A percentile compares a stretch with the other conserved stretches of the same genome.
These are phyloP conservation scores for Boechera stricta DNA, from an alignment of 345 rosid species.

Conservation along the genomic window DNA sequence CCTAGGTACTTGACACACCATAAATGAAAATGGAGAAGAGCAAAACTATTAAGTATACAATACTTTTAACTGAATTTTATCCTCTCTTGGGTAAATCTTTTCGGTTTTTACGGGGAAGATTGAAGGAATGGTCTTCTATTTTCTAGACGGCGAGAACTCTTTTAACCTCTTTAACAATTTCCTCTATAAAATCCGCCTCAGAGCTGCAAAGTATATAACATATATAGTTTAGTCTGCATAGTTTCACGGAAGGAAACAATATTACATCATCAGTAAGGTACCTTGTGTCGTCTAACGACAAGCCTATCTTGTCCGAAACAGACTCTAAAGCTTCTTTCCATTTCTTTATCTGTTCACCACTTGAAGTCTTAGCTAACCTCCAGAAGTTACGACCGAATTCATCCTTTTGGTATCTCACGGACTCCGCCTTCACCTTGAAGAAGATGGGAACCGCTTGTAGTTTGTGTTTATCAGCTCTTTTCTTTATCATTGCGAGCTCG, in stretches of 20 bases:
- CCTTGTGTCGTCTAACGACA: background rate
- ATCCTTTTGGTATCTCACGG: background rate
- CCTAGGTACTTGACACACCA: background rate
- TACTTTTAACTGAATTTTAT: background rate
- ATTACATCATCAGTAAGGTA: background rate
- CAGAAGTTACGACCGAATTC: slow-evolving; percentile 23
- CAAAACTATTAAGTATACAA: background rate
- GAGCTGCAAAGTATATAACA: slow-evolving; percentile 2
- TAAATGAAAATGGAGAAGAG: background rate
- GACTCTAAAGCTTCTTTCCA: slow-evolving; percentile 28
- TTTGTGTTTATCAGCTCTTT: background rate
- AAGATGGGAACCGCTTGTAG: slow-evolving; percentile 25
- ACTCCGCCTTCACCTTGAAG: slow-evolving; percentile 10
- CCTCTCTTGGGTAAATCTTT: background rate
- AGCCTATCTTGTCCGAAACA: slow-evolving; percentile 16
- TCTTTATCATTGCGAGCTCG: background rate
- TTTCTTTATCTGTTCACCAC: slow-evolving; percentile 20
- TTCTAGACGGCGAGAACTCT: background rate
- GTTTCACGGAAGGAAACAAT: background rate
- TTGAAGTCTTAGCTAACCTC: slow-evolving; percentile 12
- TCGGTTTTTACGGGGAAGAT: background rate
- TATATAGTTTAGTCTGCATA: background rate
- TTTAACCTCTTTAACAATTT: slow-evolving; percentile 13
- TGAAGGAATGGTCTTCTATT: background rate
- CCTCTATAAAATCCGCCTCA: slow-evolving; percentile 9